phyloP scores from a whole-genome alignment of 2,329 filamentous ascomycete genomes.

The Colletotrichum orchidophilum region DNA sequence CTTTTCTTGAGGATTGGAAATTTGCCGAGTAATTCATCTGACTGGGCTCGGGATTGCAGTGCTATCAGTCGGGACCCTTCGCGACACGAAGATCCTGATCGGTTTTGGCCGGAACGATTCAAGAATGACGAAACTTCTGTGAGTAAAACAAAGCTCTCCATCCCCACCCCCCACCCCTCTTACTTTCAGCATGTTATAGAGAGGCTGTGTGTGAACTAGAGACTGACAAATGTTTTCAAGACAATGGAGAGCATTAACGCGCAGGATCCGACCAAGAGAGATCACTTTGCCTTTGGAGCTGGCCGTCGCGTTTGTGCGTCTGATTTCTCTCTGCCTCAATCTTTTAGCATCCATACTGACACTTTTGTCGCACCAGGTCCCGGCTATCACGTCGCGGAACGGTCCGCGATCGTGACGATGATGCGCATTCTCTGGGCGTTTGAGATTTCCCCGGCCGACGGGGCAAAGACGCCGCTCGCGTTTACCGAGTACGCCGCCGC shows the following conservation, averaged over 20 bases:
- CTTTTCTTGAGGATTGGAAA: background rate
- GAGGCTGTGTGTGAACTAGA: too few relatives aligned
- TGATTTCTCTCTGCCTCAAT: background rate
- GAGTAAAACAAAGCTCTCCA: background rate
- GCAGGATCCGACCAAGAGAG: slow-evolving; percentile 39
- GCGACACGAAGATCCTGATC: slow-evolving; percentile 4
- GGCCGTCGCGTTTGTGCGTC: slow-evolving; percentile 37
- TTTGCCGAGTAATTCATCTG: background rate
- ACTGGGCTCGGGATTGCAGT: background rate
- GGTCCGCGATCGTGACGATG: background rate
- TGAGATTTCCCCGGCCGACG: background rate
- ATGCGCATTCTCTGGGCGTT: background rate
- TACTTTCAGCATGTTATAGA: too few relatives aligned
- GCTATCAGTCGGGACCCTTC: slow-evolving; percentile 8
- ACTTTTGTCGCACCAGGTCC: too few relatives aligned
- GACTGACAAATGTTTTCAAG: too few relatives aligned
- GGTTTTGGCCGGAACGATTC: slow-evolving; percentile 1
- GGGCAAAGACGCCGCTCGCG: background rate
- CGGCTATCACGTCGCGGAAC: background rate
- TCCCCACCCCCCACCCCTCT: too few relatives aligned
- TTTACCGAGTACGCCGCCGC: background rate
- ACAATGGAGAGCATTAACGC: slow-evolving; percentile 14
- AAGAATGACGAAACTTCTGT: background rate
- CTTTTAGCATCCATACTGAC: too few relatives aligned
- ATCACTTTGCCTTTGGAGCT: slow-evolving; percentile 43